A percentile compares a stretch with the other conserved stretches of the same genome.
Evolutionary conservation across 2,329 filamentous ascomycete genomes (phyloP).

Genomic region (Aspergillus niger): DNA sequence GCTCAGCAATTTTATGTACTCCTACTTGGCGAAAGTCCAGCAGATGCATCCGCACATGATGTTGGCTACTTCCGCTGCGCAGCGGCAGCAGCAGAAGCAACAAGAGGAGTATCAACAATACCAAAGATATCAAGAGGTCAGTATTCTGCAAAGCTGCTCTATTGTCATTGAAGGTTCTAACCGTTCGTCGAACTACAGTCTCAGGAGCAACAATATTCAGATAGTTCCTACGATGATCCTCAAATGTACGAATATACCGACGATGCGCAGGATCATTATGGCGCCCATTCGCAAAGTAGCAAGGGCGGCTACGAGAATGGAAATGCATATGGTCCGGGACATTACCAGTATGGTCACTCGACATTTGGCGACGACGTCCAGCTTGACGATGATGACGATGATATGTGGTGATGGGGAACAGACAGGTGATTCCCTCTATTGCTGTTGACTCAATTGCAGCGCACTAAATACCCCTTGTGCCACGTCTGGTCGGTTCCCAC

Average conservation of each 20-base stretch:
- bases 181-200: constrained; percentile 15
- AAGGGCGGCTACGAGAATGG: constrained; percentile 44
- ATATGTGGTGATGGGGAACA: constrained; percentile 50
- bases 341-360: constrained; percentile 44
- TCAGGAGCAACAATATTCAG: constrained; percentile 38
- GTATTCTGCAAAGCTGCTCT: constrained; percentile 11
- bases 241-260: constrained; percentile 56
- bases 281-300: constrained; percentile 39
- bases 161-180: not conserved
- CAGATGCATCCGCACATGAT: constrained; percentile 97
- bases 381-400: constrained; percentile 48
- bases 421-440: constrained; percentile 24
- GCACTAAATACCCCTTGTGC: constrained; percentile 36
- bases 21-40: constrained; percentile 96
- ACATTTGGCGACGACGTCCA: constrained; percentile 46
- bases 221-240: constrained; percentile 52
- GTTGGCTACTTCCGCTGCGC: constrained; percentile 75
- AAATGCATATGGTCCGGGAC: constrained; percentile 36
- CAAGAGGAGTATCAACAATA: constrained; percentile 49
- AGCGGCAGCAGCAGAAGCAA: constrained; percentile 56
- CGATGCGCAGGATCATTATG: constrained; percentile 41
- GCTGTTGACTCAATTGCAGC: constrained; percentile 30
- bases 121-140: constrained; percentile 51
- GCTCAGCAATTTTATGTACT: constrained; percentile 99
- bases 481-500: constrained; percentile 26